Conservation (phyloP, 495 filamentous ascomycete genomes). For the Poronia punctata region DNA sequence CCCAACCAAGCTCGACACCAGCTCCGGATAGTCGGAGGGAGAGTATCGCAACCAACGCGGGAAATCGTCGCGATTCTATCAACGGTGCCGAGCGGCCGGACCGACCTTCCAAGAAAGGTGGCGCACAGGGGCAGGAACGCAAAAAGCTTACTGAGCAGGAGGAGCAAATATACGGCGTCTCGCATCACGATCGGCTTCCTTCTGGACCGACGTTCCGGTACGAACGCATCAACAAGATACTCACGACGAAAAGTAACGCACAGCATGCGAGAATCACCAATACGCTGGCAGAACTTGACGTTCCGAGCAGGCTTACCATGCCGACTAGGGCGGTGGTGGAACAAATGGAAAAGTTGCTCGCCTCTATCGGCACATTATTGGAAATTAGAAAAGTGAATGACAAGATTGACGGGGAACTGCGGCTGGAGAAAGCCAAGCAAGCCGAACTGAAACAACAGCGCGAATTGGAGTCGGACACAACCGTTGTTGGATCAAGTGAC, state of each 20-base stretch:
- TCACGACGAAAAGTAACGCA: conserved; percentile 72
- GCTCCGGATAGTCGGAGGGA: conserved; percentile 40
- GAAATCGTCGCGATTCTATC: conserved; percentile 42
- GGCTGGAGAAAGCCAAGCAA: conserved; percentile 57
- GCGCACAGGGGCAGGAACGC: conserved; percentile 34
- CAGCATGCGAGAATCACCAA: conserved; percentile 75
- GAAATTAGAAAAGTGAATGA: conserved; percentile 79
- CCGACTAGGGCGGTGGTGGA: conserved; percentile 74
- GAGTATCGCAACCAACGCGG: conserved; percentile 37
- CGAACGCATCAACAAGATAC: conserved; percentile 74
- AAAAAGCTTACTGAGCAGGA: conserved; percentile 66
- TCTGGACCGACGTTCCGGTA: conserved; percentile 69
- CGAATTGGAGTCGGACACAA: conserved; percentile 14
- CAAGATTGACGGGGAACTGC: conserved; percentile 79
- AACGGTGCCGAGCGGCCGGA: conserved; percentile 32
- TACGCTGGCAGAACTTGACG: conserved; percentile 69
- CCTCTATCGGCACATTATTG: conserved; percentile 64
- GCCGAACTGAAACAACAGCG: conserved; percentile 50
- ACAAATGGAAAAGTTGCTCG: conserved; percentile 74
- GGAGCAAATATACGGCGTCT: conserved; percentile 72
- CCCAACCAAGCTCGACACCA: conserved; percentile 27
- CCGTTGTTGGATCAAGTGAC: conserved; percentile 10
- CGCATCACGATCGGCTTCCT: conserved; percentile 78
- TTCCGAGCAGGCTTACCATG: conserved; percentile 73
- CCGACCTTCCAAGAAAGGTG: conserved; percentile 48